Evolutionary conservation across 306 rosid genomes (phyloP).

Genomic region (Alnus glutinosa): DNA sequence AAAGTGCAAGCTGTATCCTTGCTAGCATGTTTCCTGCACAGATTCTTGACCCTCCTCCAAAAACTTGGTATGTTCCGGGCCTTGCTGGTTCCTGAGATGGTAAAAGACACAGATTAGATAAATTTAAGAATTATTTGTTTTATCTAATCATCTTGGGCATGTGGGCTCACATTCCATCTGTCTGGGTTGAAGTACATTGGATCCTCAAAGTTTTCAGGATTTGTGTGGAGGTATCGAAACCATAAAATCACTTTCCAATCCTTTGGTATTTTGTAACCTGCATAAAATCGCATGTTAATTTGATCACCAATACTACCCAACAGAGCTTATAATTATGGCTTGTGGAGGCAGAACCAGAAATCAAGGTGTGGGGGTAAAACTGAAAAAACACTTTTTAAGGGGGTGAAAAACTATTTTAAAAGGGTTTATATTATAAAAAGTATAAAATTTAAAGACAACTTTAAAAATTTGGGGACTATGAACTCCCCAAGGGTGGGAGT

Average conservation of each 20-base stretch:
- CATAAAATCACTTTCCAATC: slow-evolving; percentile 26
- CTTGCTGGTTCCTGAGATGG: slow-evolving; percentile 23
- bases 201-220: slow-evolving; percentile 27
- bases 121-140: not conserved
- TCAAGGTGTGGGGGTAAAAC: too few relatives aligned
- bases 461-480: too few relatives aligned
- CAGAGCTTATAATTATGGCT: not conserved
- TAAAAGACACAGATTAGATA: not conserved
- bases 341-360: too few relatives aligned
- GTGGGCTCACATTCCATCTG: slow-evolving; percentile 30
- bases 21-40: slow-evolving; percentile 53
- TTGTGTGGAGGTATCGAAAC: slow-evolving; percentile 27
- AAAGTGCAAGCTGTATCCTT: slow-evolving; percentile 36
- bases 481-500: too few relatives aligned
- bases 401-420: too few relatives aligned
- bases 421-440: too few relatives aligned
- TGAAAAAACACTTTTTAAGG: too few relatives aligned
- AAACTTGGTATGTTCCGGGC: slow-evolving; percentile 37
- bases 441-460: too few relatives aligned
- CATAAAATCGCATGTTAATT: not conserved
- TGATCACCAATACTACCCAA: too few relatives aligned
- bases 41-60: slow-evolving; percentile 42
- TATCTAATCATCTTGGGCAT: not conserved
- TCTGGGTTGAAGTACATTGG: slow-evolving; percentile 34
- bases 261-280: slow-evolving; percentile 40